Evolutionary conservation across 805 yeast genomes (phyloP).

Genomic region (Priceomyces medius): DNA sequence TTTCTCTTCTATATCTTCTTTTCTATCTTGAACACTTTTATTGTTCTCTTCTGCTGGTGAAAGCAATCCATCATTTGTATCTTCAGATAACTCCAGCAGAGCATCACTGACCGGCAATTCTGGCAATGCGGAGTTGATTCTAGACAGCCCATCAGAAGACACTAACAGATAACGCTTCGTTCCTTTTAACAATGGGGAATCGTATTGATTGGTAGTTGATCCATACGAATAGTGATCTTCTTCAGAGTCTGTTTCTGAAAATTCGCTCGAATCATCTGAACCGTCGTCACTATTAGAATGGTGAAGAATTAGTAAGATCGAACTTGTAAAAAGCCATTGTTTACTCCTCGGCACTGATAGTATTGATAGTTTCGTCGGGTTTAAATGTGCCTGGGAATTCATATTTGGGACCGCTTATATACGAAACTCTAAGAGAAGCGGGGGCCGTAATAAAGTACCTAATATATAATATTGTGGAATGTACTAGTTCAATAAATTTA

Average conservation of each 20-base stretch:
- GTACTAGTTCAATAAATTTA: too few relatives aligned
- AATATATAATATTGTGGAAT: too few relatives aligned
- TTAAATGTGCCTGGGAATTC: slow-evolving; percentile 50
- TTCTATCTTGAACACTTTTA: background rate
- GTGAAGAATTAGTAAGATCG: slow-evolving; percentile 49
- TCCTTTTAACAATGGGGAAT: background rate
- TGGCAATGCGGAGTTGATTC: background rate
- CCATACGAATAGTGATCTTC: slow-evolving; percentile 3
- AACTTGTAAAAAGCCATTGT: slow-evolving; percentile 54
- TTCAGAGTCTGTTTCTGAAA: slow-evolving; percentile 8
- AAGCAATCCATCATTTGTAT: slow-evolving; percentile 1
- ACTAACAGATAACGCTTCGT: background rate
- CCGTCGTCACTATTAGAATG: slow-evolving; percentile 25
- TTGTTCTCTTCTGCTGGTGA: background rate
- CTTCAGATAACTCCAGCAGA: slow-evolving; percentile 7
- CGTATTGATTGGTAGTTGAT: slow-evolving; percentile 4
- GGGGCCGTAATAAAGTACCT: too few relatives aligned
- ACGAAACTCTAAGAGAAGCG: too few relatives aligned
- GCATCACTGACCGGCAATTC: background rate
- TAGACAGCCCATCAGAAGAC: background rate
- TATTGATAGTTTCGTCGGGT: slow-evolving; percentile 45
- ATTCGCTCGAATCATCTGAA: slow-evolving; percentile 12
- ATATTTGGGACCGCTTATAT: too few relatives aligned
- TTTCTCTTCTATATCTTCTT: slow-evolving; percentile 1
- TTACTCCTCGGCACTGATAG: slow-evolving; percentile 52